Evolutionary conservation across 768 basidiomycete genomes (phyloP).

Genomic region (Leccinum disarticulatum): DNA sequence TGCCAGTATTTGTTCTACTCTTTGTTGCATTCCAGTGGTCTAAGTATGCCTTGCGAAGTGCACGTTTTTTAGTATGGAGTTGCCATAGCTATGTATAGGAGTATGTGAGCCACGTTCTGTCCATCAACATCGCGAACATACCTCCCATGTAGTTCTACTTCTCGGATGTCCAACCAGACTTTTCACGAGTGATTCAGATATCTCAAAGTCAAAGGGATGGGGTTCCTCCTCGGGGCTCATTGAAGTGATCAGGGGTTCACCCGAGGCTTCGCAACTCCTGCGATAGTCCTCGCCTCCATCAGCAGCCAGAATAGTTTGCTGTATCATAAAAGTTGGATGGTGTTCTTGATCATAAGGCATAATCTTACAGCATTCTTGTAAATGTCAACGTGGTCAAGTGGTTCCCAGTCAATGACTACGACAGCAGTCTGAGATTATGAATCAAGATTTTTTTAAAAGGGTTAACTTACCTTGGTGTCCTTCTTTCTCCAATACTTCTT

Average conservation of each 20-base stretch:
- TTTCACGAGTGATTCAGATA: constrained; percentile 40
- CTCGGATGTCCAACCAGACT: constrained; percentile 44
- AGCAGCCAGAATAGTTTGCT: constrained; percentile 40
- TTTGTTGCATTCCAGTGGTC: constrained; percentile 50
- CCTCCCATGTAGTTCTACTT: constrained; percentile 44
- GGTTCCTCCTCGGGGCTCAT: constrained; percentile 36
- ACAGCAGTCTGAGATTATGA: constrained; percentile 6
- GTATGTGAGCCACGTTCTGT: background rate
- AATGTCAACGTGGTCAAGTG: constrained; percentile 47
- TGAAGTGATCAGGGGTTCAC: constrained; percentile 43
- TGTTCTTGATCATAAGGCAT: background rate
- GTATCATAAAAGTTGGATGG: constrained; percentile 4
- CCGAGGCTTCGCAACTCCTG: constrained; percentile 37
- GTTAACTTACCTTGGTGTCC: constrained; percentile 60
- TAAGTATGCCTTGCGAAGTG: constrained; percentile 44
- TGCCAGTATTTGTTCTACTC: constrained; percentile 43
- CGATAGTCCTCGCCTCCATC: constrained; percentile 43
- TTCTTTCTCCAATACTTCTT: constrained; percentile 56
- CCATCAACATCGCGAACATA: constrained; percentile 11
- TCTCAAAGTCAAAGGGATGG: constrained; percentile 40
- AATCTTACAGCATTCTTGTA: constrained; percentile 25
- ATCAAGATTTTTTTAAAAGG: background rate
- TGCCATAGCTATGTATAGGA: constrained; percentile 40
- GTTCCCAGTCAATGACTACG: constrained; percentile 65
- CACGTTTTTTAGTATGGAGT: constrained; percentile 41